A percentile compares a stretch with the other conserved stretches of the same genome.
Evolutionary conservation across 2,329 filamentous ascomycete species (phyloP).

Genomic region (Pseudophaeomoniella oleicola): DNA sequence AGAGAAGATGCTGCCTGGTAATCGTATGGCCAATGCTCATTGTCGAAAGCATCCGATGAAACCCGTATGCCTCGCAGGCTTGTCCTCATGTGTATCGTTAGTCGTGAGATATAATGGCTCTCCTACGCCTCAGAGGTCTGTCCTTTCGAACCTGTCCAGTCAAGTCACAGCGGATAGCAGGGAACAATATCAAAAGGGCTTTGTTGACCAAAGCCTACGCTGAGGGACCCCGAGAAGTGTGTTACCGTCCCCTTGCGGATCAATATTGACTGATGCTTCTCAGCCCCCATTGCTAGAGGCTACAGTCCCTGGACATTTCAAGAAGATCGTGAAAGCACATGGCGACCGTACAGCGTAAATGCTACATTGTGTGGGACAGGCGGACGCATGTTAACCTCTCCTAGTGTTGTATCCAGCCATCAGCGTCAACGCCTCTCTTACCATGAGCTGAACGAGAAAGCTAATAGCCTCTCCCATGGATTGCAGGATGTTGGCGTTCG

Average conservation of each 20-base stretch:
- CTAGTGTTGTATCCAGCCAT: constrained; percentile 41
- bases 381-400: constrained; percentile 1
- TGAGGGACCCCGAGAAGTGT: not conserved
- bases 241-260: not conserved
- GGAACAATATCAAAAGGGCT: too few species aligned
- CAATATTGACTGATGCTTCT: constrained; percentile 1
- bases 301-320: constrained; percentile 32
- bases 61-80: too few species aligned
- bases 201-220: not conserved
- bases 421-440: constrained; percentile 60
- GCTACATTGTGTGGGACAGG: not conserved
- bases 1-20: too few species aligned
- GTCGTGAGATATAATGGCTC: too few species aligned
- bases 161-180: too few species aligned
- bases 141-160: too few species aligned
- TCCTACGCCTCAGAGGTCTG: too few species aligned
- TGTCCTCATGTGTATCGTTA: too few species aligned
- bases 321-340: constrained; percentile 24
- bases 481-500: constrained; percentile 55
- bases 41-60: too few species aligned
- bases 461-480: constrained; percentile 60
- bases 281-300: constrained; percentile 31
- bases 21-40: too few species aligned
- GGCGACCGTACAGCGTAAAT: constrained; percentile 38
- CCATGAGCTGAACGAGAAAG: constrained; percentile 55